A percentile compares a stretch with the other conserved stretches of the same genome.
phyloP scores from a whole-genome alignment of 1,284 basidiomycete genomes.

The Marasmius fiardii region DNA sequence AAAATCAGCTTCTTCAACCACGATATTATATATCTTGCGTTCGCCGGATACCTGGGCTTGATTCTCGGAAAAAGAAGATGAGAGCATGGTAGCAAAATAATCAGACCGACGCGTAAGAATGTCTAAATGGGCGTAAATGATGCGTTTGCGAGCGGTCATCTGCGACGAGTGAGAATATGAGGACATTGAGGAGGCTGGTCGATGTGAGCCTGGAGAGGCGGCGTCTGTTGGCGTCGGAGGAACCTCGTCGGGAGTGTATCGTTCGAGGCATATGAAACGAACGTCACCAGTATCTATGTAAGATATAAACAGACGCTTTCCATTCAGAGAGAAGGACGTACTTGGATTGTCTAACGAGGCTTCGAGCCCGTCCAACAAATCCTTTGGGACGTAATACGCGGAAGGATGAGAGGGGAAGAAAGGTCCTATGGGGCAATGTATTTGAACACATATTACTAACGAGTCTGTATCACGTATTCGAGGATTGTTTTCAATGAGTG shows the following conservation, averaged over 20 bases:
- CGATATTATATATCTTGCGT: constrained; percentile 59
- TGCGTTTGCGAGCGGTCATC: constrained; percentile 56
- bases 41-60: constrained; percentile 38
- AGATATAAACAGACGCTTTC: not conserved
- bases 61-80: constrained; percentile 68
- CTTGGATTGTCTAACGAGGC: constrained; percentile 62
- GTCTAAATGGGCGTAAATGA: constrained; percentile 81
- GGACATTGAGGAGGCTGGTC: constrained; percentile 34
- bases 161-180: constrained; percentile 39
- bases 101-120: constrained; percentile 72
- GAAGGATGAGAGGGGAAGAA: constrained; percentile 64
- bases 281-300: constrained; percentile 45
- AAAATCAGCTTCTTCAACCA: constrained; percentile 82
- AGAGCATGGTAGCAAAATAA: constrained; percentile 79
- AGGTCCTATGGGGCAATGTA: constrained; percentile 64
- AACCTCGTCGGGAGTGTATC: constrained; percentile 33
- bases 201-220: constrained; percentile 20
- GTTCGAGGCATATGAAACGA: constrained; percentile 70
- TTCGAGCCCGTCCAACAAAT: constrained; percentile 60
- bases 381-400: constrained; percentile 60
- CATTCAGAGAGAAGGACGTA: constrained; percentile 28
- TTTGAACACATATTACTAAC: constrained; percentile 67
- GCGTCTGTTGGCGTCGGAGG: constrained; percentile 25
- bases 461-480: constrained; percentile 59
- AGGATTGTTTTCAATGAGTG: constrained; percentile 52